Conservation (phyloP, 176 grass and related monocot genomes). For the Avena atlantica region DNA sequence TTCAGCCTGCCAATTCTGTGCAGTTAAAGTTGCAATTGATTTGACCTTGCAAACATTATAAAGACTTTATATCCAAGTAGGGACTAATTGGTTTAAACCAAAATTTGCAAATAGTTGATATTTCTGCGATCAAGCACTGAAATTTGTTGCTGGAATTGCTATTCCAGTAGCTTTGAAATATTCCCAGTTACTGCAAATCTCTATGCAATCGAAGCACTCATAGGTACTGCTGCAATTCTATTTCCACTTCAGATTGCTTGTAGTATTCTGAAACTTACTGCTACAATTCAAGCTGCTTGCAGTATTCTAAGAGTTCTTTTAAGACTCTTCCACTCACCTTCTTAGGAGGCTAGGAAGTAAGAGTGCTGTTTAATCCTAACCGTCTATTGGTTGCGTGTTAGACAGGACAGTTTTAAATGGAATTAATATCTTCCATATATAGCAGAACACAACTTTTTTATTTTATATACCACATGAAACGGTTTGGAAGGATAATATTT, state of each 20-base stretch:
- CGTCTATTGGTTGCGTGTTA: background rate
- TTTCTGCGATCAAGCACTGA: background rate
- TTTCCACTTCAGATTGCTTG: background rate
- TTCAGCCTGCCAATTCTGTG: background rate
- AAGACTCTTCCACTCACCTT: no score
- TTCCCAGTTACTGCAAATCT: background rate
- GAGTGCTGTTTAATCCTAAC: background rate
- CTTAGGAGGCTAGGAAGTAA: no score
- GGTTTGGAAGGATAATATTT: background rate
- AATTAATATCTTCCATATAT: background rate
- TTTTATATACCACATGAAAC: background rate
- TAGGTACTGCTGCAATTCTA: background rate
- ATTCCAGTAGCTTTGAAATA: background rate
- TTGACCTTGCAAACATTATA: constrained; percentile 19
- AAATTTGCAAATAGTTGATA: background rate
- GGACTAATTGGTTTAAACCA: background rate
- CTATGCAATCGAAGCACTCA: background rate
- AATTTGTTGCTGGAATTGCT: background rate
- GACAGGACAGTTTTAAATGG: background rate
- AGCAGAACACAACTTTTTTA: background rate
- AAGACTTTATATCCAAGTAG: background rate
- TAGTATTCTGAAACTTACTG: background rate
- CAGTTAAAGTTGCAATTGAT: background rate
- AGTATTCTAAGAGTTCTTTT: background rate
- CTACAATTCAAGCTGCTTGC: background rate